These are phyloP conservation scores for Microcera coccophila DNA, from an alignment of 2,329 filamentous ascomycete genomes.

Conservation along the genomic window DNA sequence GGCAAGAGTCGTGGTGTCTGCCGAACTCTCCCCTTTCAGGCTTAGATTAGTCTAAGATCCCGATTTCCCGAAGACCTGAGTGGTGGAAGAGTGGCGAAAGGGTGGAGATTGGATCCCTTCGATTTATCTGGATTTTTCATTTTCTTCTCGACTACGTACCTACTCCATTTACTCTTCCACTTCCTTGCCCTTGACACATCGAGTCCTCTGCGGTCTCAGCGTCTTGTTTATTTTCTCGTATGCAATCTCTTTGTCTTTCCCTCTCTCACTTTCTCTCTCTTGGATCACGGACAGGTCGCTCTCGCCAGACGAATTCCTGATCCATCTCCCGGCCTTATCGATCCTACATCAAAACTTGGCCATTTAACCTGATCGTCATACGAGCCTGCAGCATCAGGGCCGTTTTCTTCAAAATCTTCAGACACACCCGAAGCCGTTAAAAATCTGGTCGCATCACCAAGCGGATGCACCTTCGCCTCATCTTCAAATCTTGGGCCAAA, in stretches of 20 bases:
- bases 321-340: conserved; percentile 6
- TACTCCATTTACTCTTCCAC: not conserved
- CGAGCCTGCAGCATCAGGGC: conserved; percentile 4
- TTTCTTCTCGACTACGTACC: too few species aligned
- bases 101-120: too few species aligned
- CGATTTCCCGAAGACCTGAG: too few species aligned
- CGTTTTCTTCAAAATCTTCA: conserved; percentile 5
- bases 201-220: conserved; percentile 14
- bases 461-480: conserved; percentile 10
- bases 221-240: not conserved
- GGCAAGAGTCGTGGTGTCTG: too few species aligned
- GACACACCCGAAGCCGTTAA: conserved; percentile 15
- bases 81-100: too few species aligned
- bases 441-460: conserved; percentile 13
- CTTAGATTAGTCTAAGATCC: too few species aligned
- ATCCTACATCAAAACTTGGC: conserved; percentile 8
- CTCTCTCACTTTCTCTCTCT: not conserved
- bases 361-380: conserved; percentile 14
- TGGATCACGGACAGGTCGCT: not conserved
- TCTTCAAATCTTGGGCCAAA: too few species aligned
- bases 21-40: too few species aligned
- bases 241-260: not conserved
- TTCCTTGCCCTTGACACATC: not conserved
- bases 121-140: too few species aligned
- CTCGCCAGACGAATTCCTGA: not conserved